These are phyloP conservation scores for Escallonia rubra DNA, from an alignment of 129 eudicot genomes.

Conservation along the genomic window DNA sequence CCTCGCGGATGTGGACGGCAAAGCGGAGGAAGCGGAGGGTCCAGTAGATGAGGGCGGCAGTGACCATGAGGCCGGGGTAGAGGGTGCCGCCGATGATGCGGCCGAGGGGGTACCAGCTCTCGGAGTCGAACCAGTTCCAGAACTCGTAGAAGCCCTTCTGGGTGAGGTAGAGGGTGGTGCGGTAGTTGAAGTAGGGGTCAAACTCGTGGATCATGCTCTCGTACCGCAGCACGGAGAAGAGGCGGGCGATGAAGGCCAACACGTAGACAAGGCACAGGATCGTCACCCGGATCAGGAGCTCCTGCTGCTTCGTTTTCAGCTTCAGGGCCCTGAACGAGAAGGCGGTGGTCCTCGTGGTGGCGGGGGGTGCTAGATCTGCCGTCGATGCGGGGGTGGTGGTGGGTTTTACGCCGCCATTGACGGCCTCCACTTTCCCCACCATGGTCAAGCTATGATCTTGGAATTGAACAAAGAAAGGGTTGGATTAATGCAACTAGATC, in stretches of 20 bases:
- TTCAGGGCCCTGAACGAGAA: constrained; percentile 49
- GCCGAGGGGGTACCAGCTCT: constrained; percentile 95
- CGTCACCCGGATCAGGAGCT: constrained; percentile 69
- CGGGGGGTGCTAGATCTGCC: background rate
- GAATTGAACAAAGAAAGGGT: background rate
- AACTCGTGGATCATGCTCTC: constrained; percentile 97
- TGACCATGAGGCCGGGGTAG: constrained; percentile 94
- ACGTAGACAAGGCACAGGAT: constrained; percentile 70
- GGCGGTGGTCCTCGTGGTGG: constrained; percentile 7
- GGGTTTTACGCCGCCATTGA: constrained; percentile 23
- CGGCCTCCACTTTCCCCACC: constrained; percentile 35
- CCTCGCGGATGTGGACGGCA: constrained; percentile 85
- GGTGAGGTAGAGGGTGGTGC: constrained; percentile 72
- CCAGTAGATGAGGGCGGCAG: constrained; percentile 87
- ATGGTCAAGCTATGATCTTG: constrained; percentile 18
- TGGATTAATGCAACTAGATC: background rate
- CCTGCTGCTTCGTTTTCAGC: constrained; percentile 90
- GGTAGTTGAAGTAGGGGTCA: constrained; percentile 87
- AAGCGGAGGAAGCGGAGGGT: constrained; percentile 62
- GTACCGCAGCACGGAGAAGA: constrained; percentile 81
- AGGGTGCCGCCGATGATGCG: constrained; percentile 88
- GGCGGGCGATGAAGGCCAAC: constrained; percentile 75
- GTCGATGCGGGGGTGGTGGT: constrained; percentile 5
- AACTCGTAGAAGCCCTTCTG: constrained; percentile 87
- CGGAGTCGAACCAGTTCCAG: constrained; percentile 97